A percentile compares a stretch with the other conserved stretches of the same genome.
Conservation (phyloP, 2,329 filamentous ascomycete genomes). For the Phialophora tarda region DNA sequence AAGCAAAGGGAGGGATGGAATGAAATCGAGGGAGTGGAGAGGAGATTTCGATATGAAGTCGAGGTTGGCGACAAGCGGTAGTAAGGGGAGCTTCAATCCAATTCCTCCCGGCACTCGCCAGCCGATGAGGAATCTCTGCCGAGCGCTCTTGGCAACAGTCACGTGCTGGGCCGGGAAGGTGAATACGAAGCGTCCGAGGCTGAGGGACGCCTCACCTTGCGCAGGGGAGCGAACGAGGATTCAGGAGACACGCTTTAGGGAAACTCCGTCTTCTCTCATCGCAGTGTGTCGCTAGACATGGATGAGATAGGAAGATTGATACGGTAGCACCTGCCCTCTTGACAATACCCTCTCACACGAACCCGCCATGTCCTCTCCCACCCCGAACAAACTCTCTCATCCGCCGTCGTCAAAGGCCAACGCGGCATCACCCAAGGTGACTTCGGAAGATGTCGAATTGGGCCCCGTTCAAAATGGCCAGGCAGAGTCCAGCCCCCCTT, state of each 20-base stretch:
- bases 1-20: slow-evolving; percentile 34
- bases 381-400: slow-evolving; percentile 28
- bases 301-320: slow-evolving; percentile 16
- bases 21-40: slow-evolving; percentile 52
- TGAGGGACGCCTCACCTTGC: slow-evolving; percentile 10
- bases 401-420: slow-evolving; percentile 34
- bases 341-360: slow-evolving; percentile 3
- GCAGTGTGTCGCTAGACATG: slow-evolving; percentile 7
- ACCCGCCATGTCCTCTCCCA: slow-evolving; percentile 32
- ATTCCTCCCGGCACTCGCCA: slow-evolving; percentile 18
- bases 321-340: slow-evolving; percentile 17
- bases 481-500: slow-evolving; percentile 47
- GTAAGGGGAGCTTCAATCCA: slow-evolving; percentile 30
- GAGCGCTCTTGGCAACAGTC: slow-evolving; percentile 13
- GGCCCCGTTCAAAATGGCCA: slow-evolving; percentile 38
- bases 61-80: slow-evolving; percentile 26
- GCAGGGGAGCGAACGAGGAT: slow-evolving; percentile 2
- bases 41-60: slow-evolving; percentile 32
- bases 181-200: slow-evolving; percentile 5
- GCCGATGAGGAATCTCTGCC: slow-evolving; percentile 16
- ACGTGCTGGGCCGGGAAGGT: slow-evolving; percentile 12
- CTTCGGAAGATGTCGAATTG: slow-evolving; percentile 38
- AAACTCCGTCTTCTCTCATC: slow-evolving; percentile 1
- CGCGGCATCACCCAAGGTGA: slow-evolving; percentile 32
- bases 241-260: slow-evolving; percentile 9